These are phyloP conservation scores for Orychophragmus violaceus DNA, from an alignment of 345 rosid species.

Conservation along the genomic window DNA sequence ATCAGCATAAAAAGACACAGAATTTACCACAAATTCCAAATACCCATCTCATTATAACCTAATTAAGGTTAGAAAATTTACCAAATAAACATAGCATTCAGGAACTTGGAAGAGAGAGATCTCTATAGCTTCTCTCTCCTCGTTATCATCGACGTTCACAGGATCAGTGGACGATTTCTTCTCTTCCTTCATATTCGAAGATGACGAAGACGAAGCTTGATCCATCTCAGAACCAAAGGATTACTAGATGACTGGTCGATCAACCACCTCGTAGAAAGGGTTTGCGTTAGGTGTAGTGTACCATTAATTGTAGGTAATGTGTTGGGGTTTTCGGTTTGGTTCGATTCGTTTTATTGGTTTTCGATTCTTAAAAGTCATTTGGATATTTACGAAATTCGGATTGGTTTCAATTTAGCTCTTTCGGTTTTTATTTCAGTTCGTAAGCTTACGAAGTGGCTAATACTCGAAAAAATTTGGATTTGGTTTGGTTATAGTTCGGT, in stretches of 20 bases:
- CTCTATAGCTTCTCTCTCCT: constrained; percentile 58
- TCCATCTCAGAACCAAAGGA: constrained; percentile 16
- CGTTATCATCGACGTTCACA: constrained; percentile 35
- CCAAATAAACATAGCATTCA: constrained; percentile 89
- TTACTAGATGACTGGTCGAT: constrained; percentile 1
- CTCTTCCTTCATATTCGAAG: constrained; percentile 36
- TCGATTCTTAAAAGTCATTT: too few relatives aligned
- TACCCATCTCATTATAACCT: neutral
- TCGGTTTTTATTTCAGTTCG: too few relatives aligned
- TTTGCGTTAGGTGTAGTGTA: constrained; percentile 27
- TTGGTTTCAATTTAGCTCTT: too few relatives aligned
- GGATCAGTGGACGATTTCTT: constrained; percentile 27
- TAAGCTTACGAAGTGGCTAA: too few relatives aligned
- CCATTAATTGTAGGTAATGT: too few relatives aligned
- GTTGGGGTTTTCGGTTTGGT: too few relatives aligned
- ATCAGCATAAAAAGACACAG: neutral
- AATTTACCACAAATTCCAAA: neutral
- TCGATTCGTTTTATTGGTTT: too few relatives aligned
- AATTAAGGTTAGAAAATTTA: constrained; percentile 19
- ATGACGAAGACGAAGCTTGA: constrained; percentile 24
- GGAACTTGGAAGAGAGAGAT: constrained; percentile 74
- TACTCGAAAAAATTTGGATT: too few relatives aligned
- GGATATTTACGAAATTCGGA: too few relatives aligned
- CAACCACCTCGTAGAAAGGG: neutral
- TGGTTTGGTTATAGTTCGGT: too few relatives aligned